Evolutionary conservation across 495 filamentous ascomycete genomes (phyloP), one percentile per base, ranked within the genome.

Genomic region (Trichocladium uniseriatum): DNA sequence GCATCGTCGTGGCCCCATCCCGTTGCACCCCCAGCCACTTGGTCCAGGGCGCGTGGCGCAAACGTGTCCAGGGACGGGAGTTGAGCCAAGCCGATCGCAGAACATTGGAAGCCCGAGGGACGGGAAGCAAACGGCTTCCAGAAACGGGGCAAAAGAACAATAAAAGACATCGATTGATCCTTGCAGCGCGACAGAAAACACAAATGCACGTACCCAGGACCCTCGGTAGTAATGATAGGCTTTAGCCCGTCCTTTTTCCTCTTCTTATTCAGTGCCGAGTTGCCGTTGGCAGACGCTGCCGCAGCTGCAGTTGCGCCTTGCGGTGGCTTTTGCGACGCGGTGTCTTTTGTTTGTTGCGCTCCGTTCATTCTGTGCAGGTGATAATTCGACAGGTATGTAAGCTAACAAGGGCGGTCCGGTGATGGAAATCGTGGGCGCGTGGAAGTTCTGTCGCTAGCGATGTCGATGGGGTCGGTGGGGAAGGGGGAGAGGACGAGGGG

Each of bases 211-310:
- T 73, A 72, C 66, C 61, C 66, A 53, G 68, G 70, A 49, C 73
- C 73, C 54, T 94, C 87, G 39, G 80, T 89, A 18, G 87, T 94
- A 69, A 91, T 86, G 72, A 94, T 94, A 54, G 87, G 87, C 70
- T 91, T 94, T 59, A 91, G 64, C 48, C 87, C 86, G 52, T 86
- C 85, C 73, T 89, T 89, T 78, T 84, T 87, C 72, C 86, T 81
- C 75, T 89, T 90, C 76, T 90, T 91, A 59, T 81, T 86, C 6
- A 66, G 43, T 10, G 59, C 62, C 28, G 67, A 66, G 55, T 57
- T 67, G 28, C 63, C 63, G 38, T 67, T 60, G 9, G 57, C 37
- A 11, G 60, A 45, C 19, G 65, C 44, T 13, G 58, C 54, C n/a
- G n/a, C n/a, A 21, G 61, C 44, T 18, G 59, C 18, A 24, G 53